Evolutionary conservation across 2,329 filamentous ascomycete genomes (phyloP), one percentile per base, ranked within the genome.

Genomic region (Aspergillus transmontanensis): DNA sequence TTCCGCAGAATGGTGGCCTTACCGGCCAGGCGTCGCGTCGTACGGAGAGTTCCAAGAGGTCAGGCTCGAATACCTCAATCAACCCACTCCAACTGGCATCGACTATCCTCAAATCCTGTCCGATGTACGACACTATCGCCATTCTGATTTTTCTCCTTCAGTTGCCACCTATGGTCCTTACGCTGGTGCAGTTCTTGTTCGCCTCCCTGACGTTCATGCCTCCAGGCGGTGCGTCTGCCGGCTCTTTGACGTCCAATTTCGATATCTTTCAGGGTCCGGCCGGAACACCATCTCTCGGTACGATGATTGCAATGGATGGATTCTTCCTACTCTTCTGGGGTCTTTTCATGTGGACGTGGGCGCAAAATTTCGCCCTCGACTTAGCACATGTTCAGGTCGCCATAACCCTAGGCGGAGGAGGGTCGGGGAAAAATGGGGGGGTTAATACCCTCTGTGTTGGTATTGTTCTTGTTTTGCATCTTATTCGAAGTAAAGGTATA

Each of bases 91-190:
- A 91, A 71, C 84, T 96, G 68, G 90, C 91, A 67, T 87, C 92
- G 70, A 97, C 93, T 60, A 94, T 98, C 72, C 87, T 98, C 76
- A 89, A 89, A 73, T 93, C 93, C 58, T 94, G 94, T 73, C 94
- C 94, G 59, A 88, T 97, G 75, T 91, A 93, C 81, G 94, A 98
- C 81, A 97, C 94, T 65, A 92, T 97, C 80, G 93, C 94, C 76
- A 97, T 98, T 73, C 88, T 98, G 77, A 97, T 97, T 80, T 91
- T 97, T 72, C 87, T 98, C 69, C 91, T 97, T 79, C 94, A 96
- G 76, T 88, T 97, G 11, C 94, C 94, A 34, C 92, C 94, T 26
- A 89, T 94, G 72, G 89, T 94, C 63, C 86, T 97, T 72, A 94
- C 93, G 67, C 85, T 93, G 77, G 92, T 97, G 73, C 96, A 97